Conservation (phyloP, 371 early-diverging fungal species). For the Conidiobolus incongruus region DNA sequence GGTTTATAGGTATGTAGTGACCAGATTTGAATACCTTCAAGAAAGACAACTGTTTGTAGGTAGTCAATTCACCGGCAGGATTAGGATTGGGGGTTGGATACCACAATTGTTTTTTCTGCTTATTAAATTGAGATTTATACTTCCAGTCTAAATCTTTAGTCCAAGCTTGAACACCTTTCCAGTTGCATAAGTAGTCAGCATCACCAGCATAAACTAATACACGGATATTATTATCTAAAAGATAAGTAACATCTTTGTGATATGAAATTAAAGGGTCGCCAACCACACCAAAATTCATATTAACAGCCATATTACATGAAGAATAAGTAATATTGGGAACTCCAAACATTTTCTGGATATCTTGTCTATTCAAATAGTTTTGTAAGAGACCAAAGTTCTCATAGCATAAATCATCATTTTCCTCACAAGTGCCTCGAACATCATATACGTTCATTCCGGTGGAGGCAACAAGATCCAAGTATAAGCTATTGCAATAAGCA, state of each 20-base stretch:
- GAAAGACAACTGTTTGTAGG: slow-evolving; percentile 52
- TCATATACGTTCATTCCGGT: slow-evolving; percentile 63
- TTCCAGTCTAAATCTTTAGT: slow-evolving; percentile 56
- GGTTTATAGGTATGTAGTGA: slow-evolving; percentile 51
- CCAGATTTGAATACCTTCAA: slow-evolving; percentile 68
- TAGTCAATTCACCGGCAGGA: slow-evolving; percentile 46
- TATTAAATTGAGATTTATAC: slow-evolving; percentile 35
- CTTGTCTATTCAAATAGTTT: slow-evolving; percentile 44
- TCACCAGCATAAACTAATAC: too few species aligned
- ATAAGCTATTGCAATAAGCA: slow-evolving; percentile 62
- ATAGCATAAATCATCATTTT: slow-evolving; percentile 54
- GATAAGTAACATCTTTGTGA: too few species aligned
- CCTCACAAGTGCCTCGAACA: slow-evolving; percentile 53
- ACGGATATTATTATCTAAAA: slow-evolving; percentile 79
- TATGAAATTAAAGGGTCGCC: too few species aligned
- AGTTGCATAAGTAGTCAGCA: too few species aligned
- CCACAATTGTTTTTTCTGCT: slow-evolving; percentile 35
- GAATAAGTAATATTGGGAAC: slow-evolving; percentile 31
- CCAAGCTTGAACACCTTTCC: slow-evolving; percentile 92
- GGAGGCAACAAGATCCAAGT: slow-evolving; percentile 28
- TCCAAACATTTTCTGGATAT: slow-evolving; percentile 57
- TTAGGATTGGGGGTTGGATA: slow-evolving; percentile 8
- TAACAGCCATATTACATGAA: slow-evolving; percentile 63
- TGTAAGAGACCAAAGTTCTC: slow-evolving; percentile 55
- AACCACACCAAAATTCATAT: slow-evolving; percentile 48